These are phyloP conservation scores for Psilocybe mexicana DNA, from an alignment of 1,284 basidiomycete genomes.

Conservation along the genomic window DNA sequence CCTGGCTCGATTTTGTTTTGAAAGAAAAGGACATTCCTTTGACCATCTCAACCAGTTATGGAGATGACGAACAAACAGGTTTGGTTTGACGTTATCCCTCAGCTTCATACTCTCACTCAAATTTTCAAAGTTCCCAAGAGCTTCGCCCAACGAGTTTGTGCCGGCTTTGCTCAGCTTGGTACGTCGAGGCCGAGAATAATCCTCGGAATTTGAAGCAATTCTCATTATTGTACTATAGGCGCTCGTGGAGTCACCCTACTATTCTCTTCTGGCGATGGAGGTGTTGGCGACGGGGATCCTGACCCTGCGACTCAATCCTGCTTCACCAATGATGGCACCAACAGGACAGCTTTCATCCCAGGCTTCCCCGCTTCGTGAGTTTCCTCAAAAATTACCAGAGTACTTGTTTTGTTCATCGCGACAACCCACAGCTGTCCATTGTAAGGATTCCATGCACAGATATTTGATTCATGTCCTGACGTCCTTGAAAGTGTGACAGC, in stretches of 20 bases:
- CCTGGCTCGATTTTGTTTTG: conserved; percentile 66
- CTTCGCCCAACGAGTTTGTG: conserved; percentile 65
- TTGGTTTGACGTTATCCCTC: neutral
- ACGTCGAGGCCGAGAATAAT: neutral
- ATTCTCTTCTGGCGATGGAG: conserved; percentile 44
- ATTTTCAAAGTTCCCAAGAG: conserved; percentile 28
- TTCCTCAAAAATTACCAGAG: neutral
- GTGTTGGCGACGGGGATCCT: conserved; percentile 57
- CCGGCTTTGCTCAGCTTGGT: conserved; percentile 64
- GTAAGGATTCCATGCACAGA: conserved; percentile 6
- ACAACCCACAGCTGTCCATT: conserved; percentile 23
- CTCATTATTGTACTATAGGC: conserved; percentile 30
- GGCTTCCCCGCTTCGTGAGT: conserved; percentile 51
- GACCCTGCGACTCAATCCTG: conserved; percentile 26
- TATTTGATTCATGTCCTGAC: neutral
- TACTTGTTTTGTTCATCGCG: neutral
- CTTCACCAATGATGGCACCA: conserved; percentile 49
- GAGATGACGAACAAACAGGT: conserved; percentile 66
- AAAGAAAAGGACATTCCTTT: conserved; percentile 44
- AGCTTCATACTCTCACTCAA: neutral
- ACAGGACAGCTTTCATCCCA: conserved; percentile 57
- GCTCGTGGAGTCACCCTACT: conserved; percentile 60
- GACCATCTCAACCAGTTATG: conserved; percentile 65
- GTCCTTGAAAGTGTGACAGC: conserved; percentile 45
- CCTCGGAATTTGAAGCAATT: neutral